Evolutionary conservation across 2,329 filamentous ascomycete species (phyloP), one percentile per base, ranked within the genome.

Genomic region (Knoxdaviesia proteae): DNA sequence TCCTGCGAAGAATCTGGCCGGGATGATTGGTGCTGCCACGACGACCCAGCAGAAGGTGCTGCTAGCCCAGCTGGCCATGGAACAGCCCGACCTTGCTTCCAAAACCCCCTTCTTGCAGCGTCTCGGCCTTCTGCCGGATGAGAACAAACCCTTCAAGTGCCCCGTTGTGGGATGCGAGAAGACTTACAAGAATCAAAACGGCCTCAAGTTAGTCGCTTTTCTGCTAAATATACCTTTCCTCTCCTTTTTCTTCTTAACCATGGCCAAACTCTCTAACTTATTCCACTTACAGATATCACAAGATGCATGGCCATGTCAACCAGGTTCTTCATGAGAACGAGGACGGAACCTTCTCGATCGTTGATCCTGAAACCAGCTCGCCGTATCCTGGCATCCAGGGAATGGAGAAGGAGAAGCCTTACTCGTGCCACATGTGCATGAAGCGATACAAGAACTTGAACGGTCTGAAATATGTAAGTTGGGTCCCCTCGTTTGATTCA

Each of bases 391-490:
- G 90, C 33, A 96, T 90, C 1, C 67, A 94, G 34, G 90, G 90
- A n/a, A 98, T 98, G 90, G 90, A 98, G 63, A 98, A 96, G 59
- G 88, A 96, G 65, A 98, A 98, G 65, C 90, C 90, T 3, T 96
- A 96, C 58, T 87, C 87, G 55, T 98, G 90, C 59, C 87, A 96
- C 49, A 80, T 86, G 7, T 98, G 90, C 56, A 87, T 88, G 53
- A 98, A 98, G 67, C 81, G 90, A 42, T 98, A 98, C 65, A 98
- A 98, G 76, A 98, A 98, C 56, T 61, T 98, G 47, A 98, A 98
- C 60, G 90, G 90, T 6, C 72, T 98, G 48, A 98, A 98, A 75
- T 98, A 98, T 56, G 74, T 79, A 61, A 61, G 74, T 62, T 36
- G 7, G 32, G 5, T 7, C 34, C 34, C 8, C 34, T 36, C 9